Conservation (phyloP, 768 basidiomycete species). For the Collybia sordida region DNA sequence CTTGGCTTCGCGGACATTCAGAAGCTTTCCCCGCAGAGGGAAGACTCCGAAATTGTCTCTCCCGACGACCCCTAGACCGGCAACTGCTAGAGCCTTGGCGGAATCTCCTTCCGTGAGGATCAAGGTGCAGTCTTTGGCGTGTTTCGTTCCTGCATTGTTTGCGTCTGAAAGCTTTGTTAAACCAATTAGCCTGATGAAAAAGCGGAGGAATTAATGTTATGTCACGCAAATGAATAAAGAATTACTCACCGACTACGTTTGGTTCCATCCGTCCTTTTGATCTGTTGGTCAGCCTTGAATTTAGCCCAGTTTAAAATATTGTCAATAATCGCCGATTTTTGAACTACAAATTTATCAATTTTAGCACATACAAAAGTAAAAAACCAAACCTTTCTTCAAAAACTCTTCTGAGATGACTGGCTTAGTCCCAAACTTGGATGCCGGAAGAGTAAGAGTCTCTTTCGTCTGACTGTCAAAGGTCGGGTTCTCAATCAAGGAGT, state of each 20-base stretch:
- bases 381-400: conserved; percentile 82
- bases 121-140: conserved; percentile 83
- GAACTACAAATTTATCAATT: conserved; percentile 45
- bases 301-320: conserved; percentile 95
- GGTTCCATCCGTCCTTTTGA: conserved; percentile 93
- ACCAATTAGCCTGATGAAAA: conserved; percentile 69
- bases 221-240: background rate
- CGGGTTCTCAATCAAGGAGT: conserved; percentile 94
- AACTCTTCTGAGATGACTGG: conserved; percentile 87
- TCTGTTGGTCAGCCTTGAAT: conserved; percentile 93
- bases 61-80: conserved; percentile 92
- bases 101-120: conserved; percentile 99
- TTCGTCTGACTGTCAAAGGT: conserved; percentile 99
- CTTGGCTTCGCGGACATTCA: conserved; percentile 96
- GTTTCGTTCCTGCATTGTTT: conserved; percentile 90
- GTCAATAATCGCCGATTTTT: conserved; percentile 88
- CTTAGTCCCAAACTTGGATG: conserved; percentile 89
- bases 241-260: conserved; percentile 76
- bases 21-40: conserved; percentile 92
- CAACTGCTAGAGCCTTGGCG: conserved; percentile 94
- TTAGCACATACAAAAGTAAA: background rate
- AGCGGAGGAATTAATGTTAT: background rate
- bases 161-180: conserved; percentile 94
- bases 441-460: conserved; percentile 85
- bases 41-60: conserved; percentile 98